Evolutionary conservation across 352 stramenopile species (phyloP).

Genomic region (Plasmopara muralis): DNA sequence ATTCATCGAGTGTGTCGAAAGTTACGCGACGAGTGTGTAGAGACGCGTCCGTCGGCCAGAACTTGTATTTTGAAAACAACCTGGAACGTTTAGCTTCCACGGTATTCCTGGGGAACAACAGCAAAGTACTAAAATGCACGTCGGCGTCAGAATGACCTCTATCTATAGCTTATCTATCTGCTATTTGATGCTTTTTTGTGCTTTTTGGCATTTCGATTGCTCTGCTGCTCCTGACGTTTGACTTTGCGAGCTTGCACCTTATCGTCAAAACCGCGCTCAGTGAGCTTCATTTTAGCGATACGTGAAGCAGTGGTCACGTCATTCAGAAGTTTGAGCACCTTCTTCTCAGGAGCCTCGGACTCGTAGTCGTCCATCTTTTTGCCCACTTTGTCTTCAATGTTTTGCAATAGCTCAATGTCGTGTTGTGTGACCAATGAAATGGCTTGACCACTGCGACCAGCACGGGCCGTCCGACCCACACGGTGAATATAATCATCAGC

Average conservation of each 20-base stretch:
- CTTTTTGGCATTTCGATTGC: slow-evolving; percentile 1
- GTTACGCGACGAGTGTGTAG: too few relatives aligned
- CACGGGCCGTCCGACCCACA: slow-evolving; percentile 93
- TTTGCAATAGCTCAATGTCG: slow-evolving; percentile 92
- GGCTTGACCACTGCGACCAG: slow-evolving; percentile 84
- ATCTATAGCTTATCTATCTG: not conserved
- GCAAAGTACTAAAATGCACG: not conserved
- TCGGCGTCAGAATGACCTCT: too few relatives aligned
- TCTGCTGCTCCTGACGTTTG: slow-evolving; percentile 56
- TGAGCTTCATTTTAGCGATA: slow-evolving; percentile 90
- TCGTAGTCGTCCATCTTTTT: slow-evolving; percentile 90
- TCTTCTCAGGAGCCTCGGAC: slow-evolving; percentile 73
- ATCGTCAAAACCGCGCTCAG: slow-evolving; percentile 85
- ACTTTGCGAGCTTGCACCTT: slow-evolving; percentile 68
- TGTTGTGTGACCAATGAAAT: slow-evolving; percentile 94
- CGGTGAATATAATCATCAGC: slow-evolving; percentile 98
- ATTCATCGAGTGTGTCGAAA: not conserved
- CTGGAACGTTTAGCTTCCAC: not conserved
- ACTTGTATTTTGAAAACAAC: not conserved
- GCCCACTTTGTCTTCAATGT: slow-evolving; percentile 89
- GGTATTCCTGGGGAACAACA: not conserved
- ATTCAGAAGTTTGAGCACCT: slow-evolving; percentile 93
- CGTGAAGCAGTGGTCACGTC: slow-evolving; percentile 91
- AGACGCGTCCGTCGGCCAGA: too few relatives aligned
- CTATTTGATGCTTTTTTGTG: not conserved